Conservation (phyloP, 768 basidiomycete genomes). For the Trametes punicea region DNA sequence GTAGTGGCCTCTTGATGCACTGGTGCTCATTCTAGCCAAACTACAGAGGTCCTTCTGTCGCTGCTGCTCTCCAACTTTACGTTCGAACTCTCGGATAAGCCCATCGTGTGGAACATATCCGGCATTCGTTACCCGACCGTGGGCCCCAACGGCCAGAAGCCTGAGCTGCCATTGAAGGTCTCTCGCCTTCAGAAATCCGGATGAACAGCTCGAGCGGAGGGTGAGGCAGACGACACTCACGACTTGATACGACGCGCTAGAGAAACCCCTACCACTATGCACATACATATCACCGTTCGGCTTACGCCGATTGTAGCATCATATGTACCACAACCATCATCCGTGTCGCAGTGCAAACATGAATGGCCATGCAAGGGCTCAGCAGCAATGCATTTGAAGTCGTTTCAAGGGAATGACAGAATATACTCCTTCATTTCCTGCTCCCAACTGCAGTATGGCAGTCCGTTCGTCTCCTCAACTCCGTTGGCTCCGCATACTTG, state of each 20-base stretch:
- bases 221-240: too few relatives aligned
- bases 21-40: background rate
- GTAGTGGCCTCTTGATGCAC: background rate
- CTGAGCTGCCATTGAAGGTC: slow-evolving; percentile 28
- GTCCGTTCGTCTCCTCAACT: slow-evolving; percentile 32
- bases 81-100: slow-evolving; percentile 26
- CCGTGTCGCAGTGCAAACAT: background rate
- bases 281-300: too few relatives aligned
- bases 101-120: slow-evolving; percentile 31
- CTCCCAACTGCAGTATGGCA: slow-evolving; percentile 61
- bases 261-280: too few relatives aligned
- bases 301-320: slow-evolving; percentile 14
- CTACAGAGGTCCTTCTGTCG: slow-evolving; percentile 29
- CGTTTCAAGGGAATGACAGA: slow-evolving; percentile 53
- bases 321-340: background rate
- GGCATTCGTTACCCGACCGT: slow-evolving; percentile 29
- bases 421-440: slow-evolving; percentile 57
- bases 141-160: slow-evolving; percentile 15
- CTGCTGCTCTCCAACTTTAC: slow-evolving; percentile 26
- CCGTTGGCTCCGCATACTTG: slow-evolving; percentile 41
- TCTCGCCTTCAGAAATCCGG: background rate
- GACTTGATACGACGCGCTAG: too few relatives aligned
- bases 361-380: background rate
- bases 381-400: background rate
- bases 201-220: too few relatives aligned